Evolutionary conservation across 345 rosid species (phyloP).

Genomic region (Odontarrhena argentea): DNA sequence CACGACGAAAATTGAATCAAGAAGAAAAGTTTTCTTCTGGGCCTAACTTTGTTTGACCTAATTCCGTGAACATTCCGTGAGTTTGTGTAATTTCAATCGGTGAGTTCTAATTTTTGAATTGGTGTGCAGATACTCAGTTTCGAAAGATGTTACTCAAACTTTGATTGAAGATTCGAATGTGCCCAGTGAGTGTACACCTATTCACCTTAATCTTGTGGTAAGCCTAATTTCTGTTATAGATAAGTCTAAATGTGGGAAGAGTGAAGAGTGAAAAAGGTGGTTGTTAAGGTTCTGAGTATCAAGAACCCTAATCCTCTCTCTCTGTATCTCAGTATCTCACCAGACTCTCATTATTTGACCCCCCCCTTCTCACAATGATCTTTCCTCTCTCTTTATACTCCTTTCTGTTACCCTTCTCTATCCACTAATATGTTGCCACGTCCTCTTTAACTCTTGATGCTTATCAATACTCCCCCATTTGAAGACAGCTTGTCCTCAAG

Average conservation of each 20-base stretch:
- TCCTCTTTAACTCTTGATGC: no score
- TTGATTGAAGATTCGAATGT: slow-evolving; percentile 47
- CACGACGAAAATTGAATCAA: not conserved
- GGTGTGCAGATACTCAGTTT: slow-evolving; percentile 66
- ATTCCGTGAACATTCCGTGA: not conserved
- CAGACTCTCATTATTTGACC: no score
- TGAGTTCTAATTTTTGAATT: slow-evolving; percentile 11
- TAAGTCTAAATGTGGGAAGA: not conserved
- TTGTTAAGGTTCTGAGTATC: no score
- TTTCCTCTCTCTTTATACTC: no score
- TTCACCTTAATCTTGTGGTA: slow-evolving; percentile 98
- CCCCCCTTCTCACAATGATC: no score
- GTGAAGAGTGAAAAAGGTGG: not conserved
- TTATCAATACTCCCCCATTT: no score
- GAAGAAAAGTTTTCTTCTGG: slow-evolving; percentile 17
- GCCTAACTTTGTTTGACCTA: not conserved
- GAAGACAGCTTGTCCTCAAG: no score
- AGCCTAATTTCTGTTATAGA: slow-evolving; percentile 3
- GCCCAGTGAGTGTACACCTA: slow-evolving; percentile 69
- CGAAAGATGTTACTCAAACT: slow-evolving; percentile 50
- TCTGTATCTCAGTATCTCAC: no score
- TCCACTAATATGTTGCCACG: no score
- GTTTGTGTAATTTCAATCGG: not conserved
- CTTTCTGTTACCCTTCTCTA: no score
- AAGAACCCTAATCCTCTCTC: no score